Conservation (phyloP, 129 eudicot genomes). For the Cynara cardunculus region DNA sequence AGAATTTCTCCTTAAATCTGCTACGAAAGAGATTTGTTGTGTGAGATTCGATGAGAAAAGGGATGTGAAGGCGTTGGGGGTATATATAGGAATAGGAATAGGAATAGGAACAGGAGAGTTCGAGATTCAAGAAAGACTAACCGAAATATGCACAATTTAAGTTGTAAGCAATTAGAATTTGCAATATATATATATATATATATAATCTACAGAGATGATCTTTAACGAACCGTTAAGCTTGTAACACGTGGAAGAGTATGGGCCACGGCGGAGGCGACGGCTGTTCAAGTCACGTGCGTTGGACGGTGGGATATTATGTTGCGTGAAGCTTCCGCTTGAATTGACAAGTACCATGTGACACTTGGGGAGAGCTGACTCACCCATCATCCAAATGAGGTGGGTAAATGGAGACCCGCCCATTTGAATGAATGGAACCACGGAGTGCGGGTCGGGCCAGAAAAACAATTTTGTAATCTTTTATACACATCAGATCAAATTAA, state of each 20-base stretch:
- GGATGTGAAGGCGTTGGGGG: background rate
- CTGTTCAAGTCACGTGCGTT: constrained; percentile 38
- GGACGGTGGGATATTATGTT: constrained; percentile 50
- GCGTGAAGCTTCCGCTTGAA: constrained; percentile 19
- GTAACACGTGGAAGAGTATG: constrained; percentile 43
- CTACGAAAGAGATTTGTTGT: background rate
- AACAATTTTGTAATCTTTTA: too few species aligned
- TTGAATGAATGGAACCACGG: background rate
- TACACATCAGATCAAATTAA: too few species aligned
- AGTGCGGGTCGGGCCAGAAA: background rate
- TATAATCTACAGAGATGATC: constrained; percentile 10
- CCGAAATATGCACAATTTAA: constrained; percentile 15
- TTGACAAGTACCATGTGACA: background rate
- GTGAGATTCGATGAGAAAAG: constrained; percentile 7
- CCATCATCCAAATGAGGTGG: background rate
- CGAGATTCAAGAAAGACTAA: constrained; percentile 23
- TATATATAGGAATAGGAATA: constrained; percentile 24
- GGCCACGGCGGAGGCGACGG: constrained; percentile 41
- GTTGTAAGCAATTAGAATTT: background rate
- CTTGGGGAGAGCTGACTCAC: constrained; percentile 2
- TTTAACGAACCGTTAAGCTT: constrained; percentile 14
- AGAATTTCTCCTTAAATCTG: background rate
- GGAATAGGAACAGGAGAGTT: background rate
- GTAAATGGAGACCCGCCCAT: background rate
- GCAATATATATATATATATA: background rate